phyloP scores from a whole-genome alignment of 306 rosid genomes.

The Canavalia ensiformis region DNA sequence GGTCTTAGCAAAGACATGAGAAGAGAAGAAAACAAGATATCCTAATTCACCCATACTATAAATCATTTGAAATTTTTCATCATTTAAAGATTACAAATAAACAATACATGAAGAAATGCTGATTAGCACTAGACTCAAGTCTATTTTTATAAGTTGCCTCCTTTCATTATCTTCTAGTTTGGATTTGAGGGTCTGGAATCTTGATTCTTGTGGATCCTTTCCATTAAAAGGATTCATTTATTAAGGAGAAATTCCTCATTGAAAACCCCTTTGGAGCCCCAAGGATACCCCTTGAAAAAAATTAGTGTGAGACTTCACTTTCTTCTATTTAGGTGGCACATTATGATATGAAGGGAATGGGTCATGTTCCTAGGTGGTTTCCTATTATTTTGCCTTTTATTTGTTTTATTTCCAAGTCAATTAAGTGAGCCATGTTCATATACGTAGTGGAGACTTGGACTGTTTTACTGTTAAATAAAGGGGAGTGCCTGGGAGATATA shows the following conservation, averaged over 20 bases:
- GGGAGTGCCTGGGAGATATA: too few relatives aligned
- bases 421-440: too few relatives aligned
- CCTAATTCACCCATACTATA: slow-evolving; percentile 26
- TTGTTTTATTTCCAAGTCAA: too few relatives aligned
- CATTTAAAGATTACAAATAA: neutral
- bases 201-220: neutral
- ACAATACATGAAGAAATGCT: neutral
- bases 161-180: neutral
- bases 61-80: neutral
- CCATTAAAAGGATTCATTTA: neutral
- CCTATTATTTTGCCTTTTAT: too few relatives aligned
- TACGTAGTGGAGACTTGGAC: too few relatives aligned
- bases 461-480: too few relatives aligned
- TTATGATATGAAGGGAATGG: too few relatives aligned
- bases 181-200: neutral
- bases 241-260: neutral
- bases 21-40: slow-evolving; percentile 8
- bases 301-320: too few relatives aligned
- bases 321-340: too few relatives aligned
- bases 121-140: neutral
- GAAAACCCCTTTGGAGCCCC: neutral
- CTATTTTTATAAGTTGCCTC: neutral
- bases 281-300: too few relatives aligned
- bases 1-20: neutral
- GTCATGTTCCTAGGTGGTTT: too few relatives aligned